Evolutionary conservation across 495 filamentous ascomycete genomes (phyloP).

Genomic region (Penicillium ochrochloron): DNA sequence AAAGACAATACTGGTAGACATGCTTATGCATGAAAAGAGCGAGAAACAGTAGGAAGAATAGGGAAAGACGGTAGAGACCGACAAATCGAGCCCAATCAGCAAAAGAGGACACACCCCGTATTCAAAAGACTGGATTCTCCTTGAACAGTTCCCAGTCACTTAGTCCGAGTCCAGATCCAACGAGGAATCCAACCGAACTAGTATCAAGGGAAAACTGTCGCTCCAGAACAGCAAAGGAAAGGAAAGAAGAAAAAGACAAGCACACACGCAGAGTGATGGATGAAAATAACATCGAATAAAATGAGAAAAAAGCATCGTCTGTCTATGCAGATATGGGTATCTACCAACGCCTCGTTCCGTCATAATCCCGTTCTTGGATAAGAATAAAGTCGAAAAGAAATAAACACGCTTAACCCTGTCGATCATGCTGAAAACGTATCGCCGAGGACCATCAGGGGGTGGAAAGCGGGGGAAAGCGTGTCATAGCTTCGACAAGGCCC

Average conservation of each 20-base stretch:
- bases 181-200: constrained; percentile 11
- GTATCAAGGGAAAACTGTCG: constrained; percentile 16
- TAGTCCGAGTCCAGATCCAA: background rate
- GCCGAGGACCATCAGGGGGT: constrained; percentile 23
- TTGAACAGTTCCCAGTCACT: constrained; percentile 13
- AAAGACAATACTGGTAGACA: constrained; percentile 11
- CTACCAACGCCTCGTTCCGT: constrained; percentile 56
- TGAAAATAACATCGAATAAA: constrained; percentile 7
- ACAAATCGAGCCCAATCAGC: constrained; percentile 15
- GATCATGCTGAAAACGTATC: constrained; percentile 26
- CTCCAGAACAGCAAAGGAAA: constrained; percentile 30
- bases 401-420: constrained; percentile 31
- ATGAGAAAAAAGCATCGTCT: constrained; percentile 41
- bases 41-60: constrained; percentile 18
- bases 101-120: constrained; percentile 19
- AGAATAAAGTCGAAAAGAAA: constrained; percentile 35
- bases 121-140: constrained; percentile 24
- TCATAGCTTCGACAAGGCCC: constrained; percentile 39
- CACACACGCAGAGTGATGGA: constrained; percentile 35
- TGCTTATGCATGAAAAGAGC: constrained; percentile 12
- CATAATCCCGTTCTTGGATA: constrained; percentile 45
- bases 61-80: constrained; percentile 35
- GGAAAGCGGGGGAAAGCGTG: constrained; percentile 20
- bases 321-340: constrained; percentile 54
- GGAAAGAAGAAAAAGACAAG: constrained; percentile 35